Evolutionary conservation across 176 grass and related monocot genomes (phyloP).

Genomic region (barley (Hordeum vulgare)): MorexV3_pseudomolecules_assembly NC_058518.1:479483709-479484208

Average conservation of each 20-base stretch:
- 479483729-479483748: background rate
- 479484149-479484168: background rate
- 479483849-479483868: slow-evolving; percentile 9
- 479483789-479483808: background rate
- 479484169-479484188: background rate
- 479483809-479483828: background rate
- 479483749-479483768: background rate
- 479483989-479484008: background rate
- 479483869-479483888: background rate
- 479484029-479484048: background rate
- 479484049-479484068: background rate
- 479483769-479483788: background rate
- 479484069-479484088: background rate
- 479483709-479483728: background rate
- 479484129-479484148: background rate
- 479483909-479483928: background rate
- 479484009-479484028: background rate
- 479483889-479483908: background rate
- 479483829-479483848: background rate
- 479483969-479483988: background rate
- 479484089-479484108: background rate
- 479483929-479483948: background rate
- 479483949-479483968: background rate
- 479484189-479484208: background rate
- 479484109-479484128: slow-evolving; percentile 5